These are phyloP conservation scores for Cyclotella choctawhatcheeana DNA, from an alignment of 108 stramenopile genomes.

Conservation along the genomic window DNA sequence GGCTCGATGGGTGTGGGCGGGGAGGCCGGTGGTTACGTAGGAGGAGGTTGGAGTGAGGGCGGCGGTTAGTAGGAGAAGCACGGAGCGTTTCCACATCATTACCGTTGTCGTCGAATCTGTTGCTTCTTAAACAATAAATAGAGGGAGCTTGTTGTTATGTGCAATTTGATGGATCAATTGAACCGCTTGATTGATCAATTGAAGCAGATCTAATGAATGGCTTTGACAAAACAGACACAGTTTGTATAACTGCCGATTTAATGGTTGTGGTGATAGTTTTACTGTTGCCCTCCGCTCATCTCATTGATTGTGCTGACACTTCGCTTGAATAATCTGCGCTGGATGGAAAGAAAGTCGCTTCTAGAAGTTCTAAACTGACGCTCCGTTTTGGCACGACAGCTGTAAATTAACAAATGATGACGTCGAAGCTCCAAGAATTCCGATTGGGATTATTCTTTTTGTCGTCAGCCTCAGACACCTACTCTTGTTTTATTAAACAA, in stretches of 20 bases:
- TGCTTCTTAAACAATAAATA: too few species aligned
- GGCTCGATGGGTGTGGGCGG: slow-evolving; percentile 55
- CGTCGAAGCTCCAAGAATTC: background rate
- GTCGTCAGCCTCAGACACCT: too few species aligned
- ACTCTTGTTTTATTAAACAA: slow-evolving; percentile 4
- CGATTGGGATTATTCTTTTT: too few species aligned
- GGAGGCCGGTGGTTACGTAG: slow-evolving; percentile 59
- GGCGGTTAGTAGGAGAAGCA: background rate
- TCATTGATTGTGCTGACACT: too few species aligned
- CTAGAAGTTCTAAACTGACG: too few species aligned
- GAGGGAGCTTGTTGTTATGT: too few species aligned
- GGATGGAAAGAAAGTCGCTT: too few species aligned
- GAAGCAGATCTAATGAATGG: background rate
- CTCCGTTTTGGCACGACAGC: background rate
- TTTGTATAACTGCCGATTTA: too few species aligned
- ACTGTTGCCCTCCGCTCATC: too few species aligned
- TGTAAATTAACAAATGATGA: background rate
- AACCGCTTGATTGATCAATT: background rate
- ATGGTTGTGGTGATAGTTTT: too few species aligned
- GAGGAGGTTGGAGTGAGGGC: slow-evolving; percentile 1
- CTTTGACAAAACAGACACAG: too few species aligned
- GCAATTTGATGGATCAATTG: background rate
- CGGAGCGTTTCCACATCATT: slow-evolving; percentile 4
- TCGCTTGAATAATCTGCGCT: too few species aligned
- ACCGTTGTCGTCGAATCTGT: background rate